Evolutionary conservation across 1,139 yeast species (phyloP), one percentile per base, ranked within the genome.

Genomic region (Eremothecium gossypii): DNA sequence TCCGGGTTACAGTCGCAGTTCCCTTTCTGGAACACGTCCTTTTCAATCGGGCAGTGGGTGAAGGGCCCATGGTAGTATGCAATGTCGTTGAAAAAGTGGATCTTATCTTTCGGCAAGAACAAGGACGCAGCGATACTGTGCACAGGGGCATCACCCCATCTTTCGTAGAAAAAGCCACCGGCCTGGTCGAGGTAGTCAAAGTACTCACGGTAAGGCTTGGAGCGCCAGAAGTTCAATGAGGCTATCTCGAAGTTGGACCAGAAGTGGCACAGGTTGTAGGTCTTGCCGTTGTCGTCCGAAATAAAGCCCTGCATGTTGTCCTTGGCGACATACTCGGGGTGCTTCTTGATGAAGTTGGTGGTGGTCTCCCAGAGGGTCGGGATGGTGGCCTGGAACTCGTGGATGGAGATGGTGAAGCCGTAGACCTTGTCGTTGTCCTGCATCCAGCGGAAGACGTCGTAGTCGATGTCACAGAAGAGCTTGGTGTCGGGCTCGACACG

Each of bases 141-240:
- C 32, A 85, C 80, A 29, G 95, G 95, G 29, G 95, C 95, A 65
- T 85, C 95, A 46, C 95, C 95, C 94, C 95, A 84, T 60, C 95
- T 74, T 64, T 85, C 95, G 60, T 85, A 85, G 65, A 83, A 85
- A 66, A 85, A 85, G 8, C 94, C 94, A 54, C 95, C 95, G 11
- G 84, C 75, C 52, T 75, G 66, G 61, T 84, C 95, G 55, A 84
- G 71, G 54, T 71, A 66, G 27, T 82, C 81, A 54, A 84, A 85
- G 61, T 79, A 84, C 41, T 71, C 70, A 43, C 63, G 61, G 60
- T 84, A 85, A 17, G 85, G 84, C 39, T 80, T 76, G 26, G 77
- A 65, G 63, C 93, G 74, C 86, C 87, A 84, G 55, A 84, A 73
- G 44, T 77, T 71, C 64, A 84, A 70, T 45, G 75, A 76, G 23